Evolutionary conservation across 2,329 filamentous ascomycete genomes (phyloP).

Genomic region (Ceratocystis destructans): DNA sequence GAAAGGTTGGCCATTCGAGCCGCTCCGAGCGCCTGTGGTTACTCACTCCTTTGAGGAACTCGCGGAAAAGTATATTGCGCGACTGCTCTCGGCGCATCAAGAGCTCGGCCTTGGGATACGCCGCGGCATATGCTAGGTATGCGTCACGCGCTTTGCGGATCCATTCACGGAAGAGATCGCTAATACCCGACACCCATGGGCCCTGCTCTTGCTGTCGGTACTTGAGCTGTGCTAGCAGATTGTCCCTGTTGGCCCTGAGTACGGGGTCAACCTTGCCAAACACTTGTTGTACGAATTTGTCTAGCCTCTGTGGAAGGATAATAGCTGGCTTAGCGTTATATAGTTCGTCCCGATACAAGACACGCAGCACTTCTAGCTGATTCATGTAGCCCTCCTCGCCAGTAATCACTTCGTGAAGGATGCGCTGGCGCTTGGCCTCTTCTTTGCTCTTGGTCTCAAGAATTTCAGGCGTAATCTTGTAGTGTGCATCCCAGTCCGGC

Average conservation of each 20-base stretch:
- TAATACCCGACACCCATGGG: slow-evolving; percentile 86
- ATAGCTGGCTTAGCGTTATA: slow-evolving; percentile 60
- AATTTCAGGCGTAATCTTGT: slow-evolving; percentile 66
- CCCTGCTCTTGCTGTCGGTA: slow-evolving; percentile 95
- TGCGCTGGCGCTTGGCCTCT: slow-evolving; percentile 85
- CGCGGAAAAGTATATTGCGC: slow-evolving; percentile 70
- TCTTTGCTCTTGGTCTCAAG: slow-evolving; percentile 62
- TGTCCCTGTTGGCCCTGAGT: slow-evolving; percentile 81
- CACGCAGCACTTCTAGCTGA: slow-evolving; percentile 71
- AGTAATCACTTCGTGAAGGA: slow-evolving; percentile 86
- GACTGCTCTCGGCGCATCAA: slow-evolving; percentile 73
- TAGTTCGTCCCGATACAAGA: slow-evolving; percentile 75
- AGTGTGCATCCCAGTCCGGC: slow-evolving; percentile 82
- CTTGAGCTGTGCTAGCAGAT: slow-evolving; percentile 82
- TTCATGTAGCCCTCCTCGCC: slow-evolving; percentile 86
- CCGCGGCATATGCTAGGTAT: slow-evolving; percentile 84
- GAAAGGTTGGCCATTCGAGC: slow-evolving; percentile 83
- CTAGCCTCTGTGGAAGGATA: slow-evolving; percentile 61
- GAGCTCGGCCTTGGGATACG: slow-evolving; percentile 72
- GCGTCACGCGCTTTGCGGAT: slow-evolving; percentile 80
- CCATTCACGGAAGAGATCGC: slow-evolving; percentile 96
- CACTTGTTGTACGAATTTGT: slow-evolving; percentile 68
- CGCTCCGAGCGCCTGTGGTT: slow-evolving; percentile 67
- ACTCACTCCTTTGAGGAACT: slow-evolving; percentile 70
- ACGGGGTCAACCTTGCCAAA: slow-evolving; percentile 87